Base-by-base conservation (phyloP, 2,329 filamentous ascomycete species). In the Trematosphaeria pertusa region DNA sequence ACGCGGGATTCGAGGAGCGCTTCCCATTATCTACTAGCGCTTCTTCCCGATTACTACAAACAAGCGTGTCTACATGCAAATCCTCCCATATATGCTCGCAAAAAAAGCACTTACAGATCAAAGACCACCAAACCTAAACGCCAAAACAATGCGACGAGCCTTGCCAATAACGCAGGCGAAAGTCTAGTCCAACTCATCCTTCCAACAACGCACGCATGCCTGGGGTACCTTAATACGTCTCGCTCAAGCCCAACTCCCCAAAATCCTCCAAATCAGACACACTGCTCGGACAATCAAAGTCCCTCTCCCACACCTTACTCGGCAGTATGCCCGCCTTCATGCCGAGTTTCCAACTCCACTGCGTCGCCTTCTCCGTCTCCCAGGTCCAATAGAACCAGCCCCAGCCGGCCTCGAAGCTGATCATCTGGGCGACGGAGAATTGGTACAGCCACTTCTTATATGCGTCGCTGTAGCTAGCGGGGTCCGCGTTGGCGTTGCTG, bases 301-400 rank as follows among this genome's bases (percentile, higher is more conserved):
- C 64, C 46, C 76, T 61, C 44, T 75, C 59, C 54, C 71, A 76
- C 35, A 73, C 73, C 62, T 72, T 70, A 37, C 65, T 48, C 1
- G 94, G 94, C 74, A 99, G 72, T 37, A 93, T 90, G 0, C 90
- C 90, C 1, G 88, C 88, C 41, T 81, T 81, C 53, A 92, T 77
- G 0, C 91, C 92, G 54, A 85, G 79, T 73, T 92, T 86, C 77
- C 94, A 96, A 70, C 91, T 96, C 94, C 94, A 99, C 75, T 97
- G 91, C 49, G 86, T 79, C 37, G 88, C 86, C 56, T 75, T 80
- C 77, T 97, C 93, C 21, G 93, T 96, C 74, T 91, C 84, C 93
- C 94, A 96, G 24, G 92, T 97, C 94, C 94, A 99, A 75, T 99
- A 99, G 76, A 96, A 97, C 94, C 94, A 99, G 37, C 94, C 94